Evolutionary conservation across 2,329 filamentous ascomycete genomes (phyloP).

Genomic region (Fusarium lateritium): DNA sequence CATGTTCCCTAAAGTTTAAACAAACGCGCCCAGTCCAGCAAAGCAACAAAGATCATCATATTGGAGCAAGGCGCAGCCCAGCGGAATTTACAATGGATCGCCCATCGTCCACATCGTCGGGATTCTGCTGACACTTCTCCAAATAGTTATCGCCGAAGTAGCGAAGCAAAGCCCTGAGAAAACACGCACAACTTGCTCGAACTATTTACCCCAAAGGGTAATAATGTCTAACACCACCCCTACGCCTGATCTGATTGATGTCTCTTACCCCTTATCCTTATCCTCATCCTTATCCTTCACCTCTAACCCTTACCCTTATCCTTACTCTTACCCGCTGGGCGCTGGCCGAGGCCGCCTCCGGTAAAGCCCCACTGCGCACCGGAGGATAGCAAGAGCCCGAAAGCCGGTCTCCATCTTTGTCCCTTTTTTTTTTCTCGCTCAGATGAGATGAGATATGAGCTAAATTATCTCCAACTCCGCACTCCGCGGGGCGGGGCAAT

Average conservation of each 20-base stretch:
- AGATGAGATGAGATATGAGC: background rate
- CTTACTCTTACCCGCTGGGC: conserved; percentile 8
- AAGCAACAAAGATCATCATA: conserved; percentile 5
- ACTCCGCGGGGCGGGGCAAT: conserved; percentile 35
- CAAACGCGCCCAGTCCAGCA: background rate
- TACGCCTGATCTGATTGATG: background rate
- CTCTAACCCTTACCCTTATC: conserved; percentile 1
- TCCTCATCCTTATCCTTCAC: conserved; percentile 8
- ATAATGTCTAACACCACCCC: conserved; percentile 4
- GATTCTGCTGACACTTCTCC: conserved; percentile 6
- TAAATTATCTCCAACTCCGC: conserved; percentile 38
- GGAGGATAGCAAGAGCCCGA: conserved; percentile 50
- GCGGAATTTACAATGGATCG: conserved; percentile 1
- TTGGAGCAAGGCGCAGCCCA: conserved; percentile 3
- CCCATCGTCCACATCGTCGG: conserved; percentile 14
- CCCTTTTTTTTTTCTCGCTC: background rate
- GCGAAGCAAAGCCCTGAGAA: background rate
- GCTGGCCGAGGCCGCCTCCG: conserved; percentile 19
- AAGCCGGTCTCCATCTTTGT: conserved; percentile 41
- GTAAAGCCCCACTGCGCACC: conserved; percentile 30
- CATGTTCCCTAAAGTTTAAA: conserved; percentile 5
- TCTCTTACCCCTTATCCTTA: conserved; percentile 13
- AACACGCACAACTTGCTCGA: conserved; percentile 2
- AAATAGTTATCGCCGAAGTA: conserved; percentile 13
- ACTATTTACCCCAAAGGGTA: conserved; percentile 10